Evolutionary conservation across 306 rosid genomes (phyloP).

Genomic region (Cucumis sativus): DNA sequence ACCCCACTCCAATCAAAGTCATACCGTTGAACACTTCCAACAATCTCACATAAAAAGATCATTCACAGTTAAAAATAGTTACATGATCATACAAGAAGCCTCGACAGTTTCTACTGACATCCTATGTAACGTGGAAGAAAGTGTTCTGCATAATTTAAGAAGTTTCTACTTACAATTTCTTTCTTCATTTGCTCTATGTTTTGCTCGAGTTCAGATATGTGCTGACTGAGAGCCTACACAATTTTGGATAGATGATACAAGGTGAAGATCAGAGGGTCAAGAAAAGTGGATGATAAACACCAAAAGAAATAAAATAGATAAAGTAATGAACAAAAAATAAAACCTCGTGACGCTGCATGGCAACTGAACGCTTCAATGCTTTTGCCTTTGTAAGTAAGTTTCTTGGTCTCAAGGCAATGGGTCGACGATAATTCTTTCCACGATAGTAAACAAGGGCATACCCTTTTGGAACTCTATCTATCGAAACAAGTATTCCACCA

Average conservation of each 20-base stretch:
- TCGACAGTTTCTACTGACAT: neutral
- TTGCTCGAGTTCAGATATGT: slow-evolving; percentile 53
- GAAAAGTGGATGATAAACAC: neutral
- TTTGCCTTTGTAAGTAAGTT: slow-evolving; percentile 84
- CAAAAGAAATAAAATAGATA: neutral
- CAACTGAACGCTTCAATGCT: slow-evolving; percentile 68
- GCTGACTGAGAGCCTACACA: slow-evolving; percentile 90
- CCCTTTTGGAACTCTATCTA: slow-evolving; percentile 87
- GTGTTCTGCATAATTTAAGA: neutral
- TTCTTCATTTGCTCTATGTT: slow-evolving; percentile 62
- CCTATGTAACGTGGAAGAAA: neutral
- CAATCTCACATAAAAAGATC: neutral
- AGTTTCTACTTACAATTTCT: slow-evolving; percentile 54
- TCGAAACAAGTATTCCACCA: slow-evolving; percentile 84
- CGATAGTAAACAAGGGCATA: slow-evolving; percentile 78
- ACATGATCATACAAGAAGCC: neutral
- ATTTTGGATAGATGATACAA: slow-evolving; percentile 17
- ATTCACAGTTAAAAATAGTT: neutral
- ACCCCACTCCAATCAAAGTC: neutral
- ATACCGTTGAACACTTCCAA: neutral
- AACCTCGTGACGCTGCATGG: slow-evolving; percentile 96
- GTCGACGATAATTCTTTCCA: slow-evolving; percentile 84
- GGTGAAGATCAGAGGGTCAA: neutral
- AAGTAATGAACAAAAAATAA: neutral
- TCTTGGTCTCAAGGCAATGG: slow-evolving; percentile 64